phyloP scores from a whole-genome alignment of 129 eudicot species.

The Gnaphalium uliginosum region DNA sequence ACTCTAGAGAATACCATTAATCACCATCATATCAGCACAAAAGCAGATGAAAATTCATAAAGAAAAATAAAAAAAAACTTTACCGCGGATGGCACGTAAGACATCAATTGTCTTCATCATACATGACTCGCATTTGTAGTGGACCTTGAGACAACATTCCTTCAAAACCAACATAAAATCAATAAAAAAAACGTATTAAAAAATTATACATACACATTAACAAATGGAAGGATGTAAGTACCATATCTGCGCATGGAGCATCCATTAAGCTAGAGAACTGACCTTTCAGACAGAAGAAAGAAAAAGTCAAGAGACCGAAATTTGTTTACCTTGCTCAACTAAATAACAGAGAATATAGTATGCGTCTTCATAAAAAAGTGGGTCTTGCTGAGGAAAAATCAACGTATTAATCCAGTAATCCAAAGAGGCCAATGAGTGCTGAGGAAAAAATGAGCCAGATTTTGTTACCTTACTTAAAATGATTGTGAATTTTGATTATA shows the following conservation, averaged over 20 bases:
- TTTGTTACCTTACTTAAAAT: not conserved
- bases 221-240: not conserved
- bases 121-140: slow-evolving; percentile 47
- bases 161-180: slow-evolving; percentile 16
- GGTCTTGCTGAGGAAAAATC: not conserved
- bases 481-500: not conserved
- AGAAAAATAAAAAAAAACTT: not conserved
- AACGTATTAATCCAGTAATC: not conserved
- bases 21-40: too few species aligned
- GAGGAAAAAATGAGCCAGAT: not conserved
- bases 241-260: not conserved
- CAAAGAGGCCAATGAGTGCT: not conserved
- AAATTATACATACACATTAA: not conserved
- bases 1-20: too few species aligned
- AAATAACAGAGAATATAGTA: not conserved
- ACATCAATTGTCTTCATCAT: slow-evolving; percentile 49
- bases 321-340: not conserved
- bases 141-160: slow-evolving; percentile 50
- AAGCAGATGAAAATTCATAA: not conserved
- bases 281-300: not conserved
- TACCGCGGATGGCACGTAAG: slow-evolving; percentile 49
- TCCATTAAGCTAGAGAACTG: not conserved
- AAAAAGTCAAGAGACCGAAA: not conserved
- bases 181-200: too few species aligned
- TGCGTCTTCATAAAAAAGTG: not conserved